Evolutionary conservation across 1,284 basidiomycete species (phyloP).

Genomic region (Pseudozyma hubeiensis): DNA sequence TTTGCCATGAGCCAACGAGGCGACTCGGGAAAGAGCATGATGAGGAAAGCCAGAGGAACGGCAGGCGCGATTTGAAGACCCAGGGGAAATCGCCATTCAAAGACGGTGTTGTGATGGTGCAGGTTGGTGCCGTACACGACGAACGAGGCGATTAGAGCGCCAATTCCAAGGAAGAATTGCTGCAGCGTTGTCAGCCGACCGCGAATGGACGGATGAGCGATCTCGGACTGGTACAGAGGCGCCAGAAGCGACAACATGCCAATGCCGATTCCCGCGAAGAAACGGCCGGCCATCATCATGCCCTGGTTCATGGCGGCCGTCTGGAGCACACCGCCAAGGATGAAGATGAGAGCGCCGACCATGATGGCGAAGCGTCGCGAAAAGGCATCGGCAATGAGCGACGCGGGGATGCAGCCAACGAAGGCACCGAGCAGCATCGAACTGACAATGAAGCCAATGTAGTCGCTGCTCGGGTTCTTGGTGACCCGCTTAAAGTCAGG

Average conservation of each 20-base stretch:
- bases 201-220: constrained; percentile 76
- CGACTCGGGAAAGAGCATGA: constrained; percentile 72
- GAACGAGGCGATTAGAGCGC: constrained; percentile 70
- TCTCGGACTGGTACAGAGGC: constrained; percentile 75
- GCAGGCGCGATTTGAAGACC: constrained; percentile 71
- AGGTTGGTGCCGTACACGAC: constrained; percentile 70
- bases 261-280: constrained; percentile 73
- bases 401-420: constrained; percentile 69
- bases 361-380: constrained; percentile 69
- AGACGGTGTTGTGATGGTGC: constrained; percentile 57
- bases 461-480: constrained; percentile 67
- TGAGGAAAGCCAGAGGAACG: constrained; percentile 74
- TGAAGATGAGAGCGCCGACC: constrained; percentile 70
- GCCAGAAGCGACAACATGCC: constrained; percentile 75
- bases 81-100: constrained; percentile 74
- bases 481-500: constrained; percentile 67
- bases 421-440: constrained; percentile 60
- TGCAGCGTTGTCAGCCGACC: constrained; percentile 76
- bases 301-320: constrained; percentile 74
- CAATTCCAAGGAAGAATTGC: constrained; percentile 74
- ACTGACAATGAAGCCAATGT: constrained; percentile 71
- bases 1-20: constrained; percentile 75
- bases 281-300: constrained; percentile 76
- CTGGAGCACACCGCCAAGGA: constrained; percentile 73
- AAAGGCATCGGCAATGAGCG: constrained; percentile 67